Evolutionary conservation across 2,329 filamentous ascomycete genomes (phyloP), one percentile per base, ranked within the genome.

Genomic region (Tolypocladium paradoxum): DNA sequence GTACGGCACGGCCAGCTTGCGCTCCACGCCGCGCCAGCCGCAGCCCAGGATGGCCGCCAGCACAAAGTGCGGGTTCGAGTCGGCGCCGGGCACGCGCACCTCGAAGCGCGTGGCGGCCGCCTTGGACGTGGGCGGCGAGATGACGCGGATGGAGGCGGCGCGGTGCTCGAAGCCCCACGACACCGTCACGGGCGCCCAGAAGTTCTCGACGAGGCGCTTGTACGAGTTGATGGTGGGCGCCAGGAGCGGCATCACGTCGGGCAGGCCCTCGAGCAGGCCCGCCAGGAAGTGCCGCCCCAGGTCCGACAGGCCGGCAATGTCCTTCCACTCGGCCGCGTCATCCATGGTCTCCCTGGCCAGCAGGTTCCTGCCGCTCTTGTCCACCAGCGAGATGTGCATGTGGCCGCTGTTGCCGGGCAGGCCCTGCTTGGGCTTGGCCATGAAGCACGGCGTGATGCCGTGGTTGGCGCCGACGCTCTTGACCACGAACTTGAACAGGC

Each of bases 151-250:
- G 0, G 88, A 95, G 0, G 93, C 92, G 6, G 90, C 91, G 56
- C 93, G 88, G 68, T 99, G 92, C 70, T 97, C 93, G 6, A 96
- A 74, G 1, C 93, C 93, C 93, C 93, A 99, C 0, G 90, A 96
- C 0, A 97, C 93, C 0, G 92, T 96, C 6, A 99, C 93, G 0
- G 93, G 93, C 0, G 93, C 93, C 93, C 93, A 99, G 72, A 96
- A 97, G 73, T 97, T 97, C 75, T 99, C 93, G 2, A 99, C 93
- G 0, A 99, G 79, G 4, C 93, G 85, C 73, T 99, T 99, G 77
- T 99, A 99, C 56, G 89, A 95, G 77, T 99, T 99, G 65, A 99
- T 82, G 1, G 90, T 99, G 0, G 93, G 93, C 1, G 92, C 93
- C 14, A 99, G 77, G 54, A 97, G 76, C 1, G 93, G 93, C 93